Evolutionary conservation across 2,329 filamentous ascomycete species (phyloP).

Genomic region (Blastomyces silverae): DNA sequence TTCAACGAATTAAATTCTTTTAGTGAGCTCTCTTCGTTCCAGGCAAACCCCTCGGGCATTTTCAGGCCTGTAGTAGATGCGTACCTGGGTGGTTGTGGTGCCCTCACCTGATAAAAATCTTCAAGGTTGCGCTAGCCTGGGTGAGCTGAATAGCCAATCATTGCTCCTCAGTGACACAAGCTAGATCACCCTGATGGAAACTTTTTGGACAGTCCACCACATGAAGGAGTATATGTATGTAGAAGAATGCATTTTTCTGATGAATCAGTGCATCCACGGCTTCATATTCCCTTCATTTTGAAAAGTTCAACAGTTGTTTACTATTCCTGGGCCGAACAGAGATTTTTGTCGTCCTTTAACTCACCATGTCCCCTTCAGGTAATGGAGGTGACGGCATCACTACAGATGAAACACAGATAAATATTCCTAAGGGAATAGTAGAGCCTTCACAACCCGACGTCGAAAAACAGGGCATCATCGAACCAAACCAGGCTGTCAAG

Average conservation of each 20-base stretch:
- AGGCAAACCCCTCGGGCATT: not conserved
- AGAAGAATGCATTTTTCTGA: not conserved
- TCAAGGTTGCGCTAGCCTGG: not conserved
- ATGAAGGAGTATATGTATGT: not conserved
- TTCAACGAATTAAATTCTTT: not conserved
- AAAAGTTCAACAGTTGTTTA: not conserved
- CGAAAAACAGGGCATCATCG: constrained; percentile 5
- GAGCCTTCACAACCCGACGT: not conserved
- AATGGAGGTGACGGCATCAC: not conserved
- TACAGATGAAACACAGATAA: not conserved
- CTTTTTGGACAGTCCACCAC: not conserved
- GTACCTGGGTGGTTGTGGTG: too few relatives aligned
- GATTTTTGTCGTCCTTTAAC: not conserved
- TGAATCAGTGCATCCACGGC: not conserved
- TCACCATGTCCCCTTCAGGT: not conserved
- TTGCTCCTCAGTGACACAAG: not conserved
- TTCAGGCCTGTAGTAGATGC: too few relatives aligned
- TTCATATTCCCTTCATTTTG: not conserved
- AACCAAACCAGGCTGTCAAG: not conserved
- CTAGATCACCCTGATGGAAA: not conserved
- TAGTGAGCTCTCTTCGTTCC: not conserved
- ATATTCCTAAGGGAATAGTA: not conserved
- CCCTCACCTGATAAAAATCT: not conserved
- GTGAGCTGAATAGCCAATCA: not conserved
- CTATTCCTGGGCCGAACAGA: not conserved